Base-by-base conservation (phyloP, 2,329 filamentous ascomycete species). In the Colletotrichum incanum region DNA sequence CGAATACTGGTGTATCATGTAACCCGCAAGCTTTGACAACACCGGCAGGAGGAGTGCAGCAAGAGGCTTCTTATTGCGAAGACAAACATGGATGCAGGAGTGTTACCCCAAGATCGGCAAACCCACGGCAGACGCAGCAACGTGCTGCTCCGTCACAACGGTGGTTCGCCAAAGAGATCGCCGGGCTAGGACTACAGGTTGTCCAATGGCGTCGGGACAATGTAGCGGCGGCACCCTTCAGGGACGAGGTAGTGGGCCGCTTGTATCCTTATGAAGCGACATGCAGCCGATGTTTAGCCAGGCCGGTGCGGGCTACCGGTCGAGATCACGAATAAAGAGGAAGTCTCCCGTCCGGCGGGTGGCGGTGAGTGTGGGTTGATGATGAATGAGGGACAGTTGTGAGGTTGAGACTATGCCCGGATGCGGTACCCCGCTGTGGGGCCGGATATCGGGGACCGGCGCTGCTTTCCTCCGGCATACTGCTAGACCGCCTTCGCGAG, bases 261-360 rank as follows among this genome's bases (percentile, higher is more conserved):
- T 45, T 18, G n/a, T 55, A 39, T 26, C n/a, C 47, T 11, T 50
- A 6, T 31, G 20, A 12, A 23, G 49, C 26, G 26, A 43, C 37
- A 45, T 34, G 49, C 61, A 45, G 49, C 39, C 49, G 49, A 34
- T 34, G 49, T 23, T 43, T 64, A 64, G 61, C 61, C 61, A 45
- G 34, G 14, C 16, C 61, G 39, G 61, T 31, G 14, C 49, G 49
- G 20, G 23, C 47, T 9, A 45, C 61, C 49, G 26, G 20, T 41
- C 34, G 23, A 54, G 37, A 45, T 64, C 49, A 23, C 49, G 39
- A 64, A 45, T 37, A 2, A 23, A n/a, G n/a, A 50, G 31, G 16
- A 8, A 23, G 20, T 12, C 28, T 61, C 39, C 43, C 58, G 50
- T 37, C 26, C 43, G 58, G 28, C 41, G 28, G 58, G 16, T 45